Evolutionary conservation across 2,329 filamentous ascomycete species (phyloP).

Genomic region (Apiospora aurea): DNA sequence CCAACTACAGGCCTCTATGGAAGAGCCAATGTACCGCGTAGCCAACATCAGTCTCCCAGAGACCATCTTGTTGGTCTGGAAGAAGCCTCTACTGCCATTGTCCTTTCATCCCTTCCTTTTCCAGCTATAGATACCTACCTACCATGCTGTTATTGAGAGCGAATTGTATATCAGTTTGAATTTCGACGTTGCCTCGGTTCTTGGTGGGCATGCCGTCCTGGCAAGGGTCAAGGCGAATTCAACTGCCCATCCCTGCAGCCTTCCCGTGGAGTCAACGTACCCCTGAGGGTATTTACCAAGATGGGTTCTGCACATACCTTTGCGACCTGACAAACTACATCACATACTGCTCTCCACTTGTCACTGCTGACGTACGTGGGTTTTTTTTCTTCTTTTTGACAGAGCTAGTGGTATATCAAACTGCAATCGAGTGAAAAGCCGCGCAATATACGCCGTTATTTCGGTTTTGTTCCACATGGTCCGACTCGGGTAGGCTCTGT

Average conservation of each 20-base stretch:
- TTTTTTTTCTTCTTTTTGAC: not conserved
- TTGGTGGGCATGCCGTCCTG: slow-evolving; percentile 6
- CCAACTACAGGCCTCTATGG: not conserved
- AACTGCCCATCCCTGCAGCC: slow-evolving; percentile 17
- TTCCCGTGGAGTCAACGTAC: slow-evolving; percentile 17
- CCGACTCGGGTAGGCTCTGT: not conserved
- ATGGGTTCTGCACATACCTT: slow-evolving; percentile 4
- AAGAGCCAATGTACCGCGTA: not conserved
- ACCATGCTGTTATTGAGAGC: not conserved
- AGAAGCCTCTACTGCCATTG: not conserved
- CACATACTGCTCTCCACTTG: not conserved
- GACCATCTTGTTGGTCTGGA: not conserved
- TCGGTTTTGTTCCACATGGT: not conserved
- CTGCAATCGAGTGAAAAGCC: slow-evolving; percentile 1
- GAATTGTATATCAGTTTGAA: not conserved
- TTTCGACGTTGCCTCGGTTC: slow-evolving; percentile 8
- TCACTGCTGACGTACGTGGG: slow-evolving; percentile 1
- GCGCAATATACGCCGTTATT: slow-evolving; percentile 4
- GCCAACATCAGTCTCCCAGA: not conserved
- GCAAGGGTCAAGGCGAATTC: slow-evolving; percentile 9
- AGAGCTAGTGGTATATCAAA: slow-evolving; percentile 1
- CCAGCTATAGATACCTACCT: too few species aligned
- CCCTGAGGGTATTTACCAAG: slow-evolving; percentile 16
- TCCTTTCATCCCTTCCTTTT: not conserved
- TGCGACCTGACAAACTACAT: not conserved